Evolutionary conservation across 495 filamentous ascomycete species (phyloP), one percentile per base, ranked within the genome.

Genomic region (Clavariopsis aquatica): DNA sequence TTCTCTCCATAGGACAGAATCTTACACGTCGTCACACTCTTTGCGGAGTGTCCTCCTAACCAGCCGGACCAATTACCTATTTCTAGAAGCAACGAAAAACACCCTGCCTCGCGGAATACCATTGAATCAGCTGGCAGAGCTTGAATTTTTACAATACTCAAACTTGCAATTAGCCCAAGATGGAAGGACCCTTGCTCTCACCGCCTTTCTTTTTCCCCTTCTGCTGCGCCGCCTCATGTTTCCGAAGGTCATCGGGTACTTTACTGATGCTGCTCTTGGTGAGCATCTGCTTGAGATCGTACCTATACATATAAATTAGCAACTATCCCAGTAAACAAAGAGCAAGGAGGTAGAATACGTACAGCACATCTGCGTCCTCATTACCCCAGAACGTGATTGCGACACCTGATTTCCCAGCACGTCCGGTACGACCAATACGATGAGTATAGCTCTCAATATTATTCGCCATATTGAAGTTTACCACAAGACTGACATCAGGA

Each of bases 401-500:
- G 60, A 96, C 88, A 89, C 94, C 94, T 69, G 87, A 95, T 84
- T 98, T 98, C 31, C 95, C 95, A 27, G 95, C 94, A 88, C 94
- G 86, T 83, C 94, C 94, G 10, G 94, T 99, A 79, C 94, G 87
- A 76, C 94, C 94, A 70, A 99, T 92, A 82, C 94, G 88, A 83
- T 99, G 94, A 13, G 93, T 97, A 74, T 99, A 99, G 69, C 86
- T 88, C 77, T 99, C 94, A 69, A 99, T 99, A 65, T 82, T 89
- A 22, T 78, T 86, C 9, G 95, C 89, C 95, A 99, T 98, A 81
- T 98, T 98, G 82, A 99, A 99, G 80, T 99, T 99, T 69, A 97
- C 81, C 27, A 99, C 94, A 61, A 99, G 80, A 58, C 85, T 89
- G 27, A 99, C 94, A 72, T 98, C 95, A 0, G 87, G 87, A 0